These are phyloP conservation scores for Cercospora citrullina DNA, from an alignment of 2,329 filamentous ascomycete genomes.

Conservation along the genomic window DNA sequence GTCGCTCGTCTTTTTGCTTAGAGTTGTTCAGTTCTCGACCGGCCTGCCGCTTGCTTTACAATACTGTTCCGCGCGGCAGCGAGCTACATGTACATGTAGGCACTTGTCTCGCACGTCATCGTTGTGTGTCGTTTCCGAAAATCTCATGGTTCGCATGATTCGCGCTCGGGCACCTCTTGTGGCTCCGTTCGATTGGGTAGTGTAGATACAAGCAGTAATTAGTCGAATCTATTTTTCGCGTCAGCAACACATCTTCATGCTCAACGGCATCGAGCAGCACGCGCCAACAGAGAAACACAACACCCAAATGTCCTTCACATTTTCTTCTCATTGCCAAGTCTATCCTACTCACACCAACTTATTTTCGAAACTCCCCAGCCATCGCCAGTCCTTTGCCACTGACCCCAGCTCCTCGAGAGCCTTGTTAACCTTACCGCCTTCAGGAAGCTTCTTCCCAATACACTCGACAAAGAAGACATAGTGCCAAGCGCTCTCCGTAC, in stretches of 20 bases:
- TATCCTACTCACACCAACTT: neutral
- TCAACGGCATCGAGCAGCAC: neutral
- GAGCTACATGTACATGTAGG: too few relatives aligned
- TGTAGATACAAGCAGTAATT: neutral
- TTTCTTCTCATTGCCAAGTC: neutral
- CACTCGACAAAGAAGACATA: slow-evolving; percentile 97
- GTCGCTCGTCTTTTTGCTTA: too few relatives aligned
- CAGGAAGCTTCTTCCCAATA: slow-evolving; percentile 58
- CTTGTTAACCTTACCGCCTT: slow-evolving; percentile 58
- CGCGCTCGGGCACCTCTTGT: neutral
- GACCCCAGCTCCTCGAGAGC: slow-evolving; percentile 60
- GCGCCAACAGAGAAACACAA: neutral
- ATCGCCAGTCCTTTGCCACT: slow-evolving; percentile 52
- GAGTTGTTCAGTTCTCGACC: neutral
- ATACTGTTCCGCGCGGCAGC: neutral
- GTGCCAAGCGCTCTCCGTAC: slow-evolving; percentile 72
- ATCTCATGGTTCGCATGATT: neutral
- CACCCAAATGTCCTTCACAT: neutral
- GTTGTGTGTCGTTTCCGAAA: neutral
- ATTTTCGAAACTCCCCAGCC: neutral
- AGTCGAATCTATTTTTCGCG: neutral
- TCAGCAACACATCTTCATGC: neutral
- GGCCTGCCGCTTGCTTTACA: neutral
- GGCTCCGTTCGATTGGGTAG: neutral
- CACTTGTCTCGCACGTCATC: neutral